Evolutionary conservation across 177 flowering plant species (phyloP).

Genomic region (Vitis hybrid): DNA sequence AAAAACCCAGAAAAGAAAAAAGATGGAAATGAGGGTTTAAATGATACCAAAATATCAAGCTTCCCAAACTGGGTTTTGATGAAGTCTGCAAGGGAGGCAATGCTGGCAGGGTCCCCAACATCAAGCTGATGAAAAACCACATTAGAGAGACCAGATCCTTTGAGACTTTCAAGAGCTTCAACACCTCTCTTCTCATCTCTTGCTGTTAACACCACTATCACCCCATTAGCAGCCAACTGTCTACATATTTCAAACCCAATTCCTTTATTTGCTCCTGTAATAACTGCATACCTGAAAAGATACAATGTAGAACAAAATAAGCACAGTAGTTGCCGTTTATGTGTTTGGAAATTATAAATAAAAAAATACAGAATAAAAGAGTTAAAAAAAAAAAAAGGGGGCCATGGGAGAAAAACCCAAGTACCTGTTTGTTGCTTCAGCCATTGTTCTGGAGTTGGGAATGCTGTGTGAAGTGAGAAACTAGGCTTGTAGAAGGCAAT

Average conservation of each 20-base stretch:
- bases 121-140: conserved; percentile 21
- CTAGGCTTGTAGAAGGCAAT: too few relatives aligned
- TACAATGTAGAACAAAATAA: background rate
- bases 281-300: too few relatives aligned
- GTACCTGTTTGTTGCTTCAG: background rate
- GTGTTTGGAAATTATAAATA: too few relatives aligned
- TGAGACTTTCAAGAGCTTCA: conserved; percentile 26
- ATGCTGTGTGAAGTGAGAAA: too few relatives aligned
- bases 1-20: too few relatives aligned
- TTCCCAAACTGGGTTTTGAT: conserved; percentile 32
- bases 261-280: background rate
- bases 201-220: background rate
- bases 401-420: too few relatives aligned
- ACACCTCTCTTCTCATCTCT: background rate
- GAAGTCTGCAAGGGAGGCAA: conserved; percentile 28
- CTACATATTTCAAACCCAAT: conserved; percentile 32
- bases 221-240: conserved; percentile 12
- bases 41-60: conserved; percentile 36
- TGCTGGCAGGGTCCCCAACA: conserved; percentile 23
- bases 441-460: background rate
- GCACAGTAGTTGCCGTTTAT: background rate
- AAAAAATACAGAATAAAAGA: too few relatives aligned
- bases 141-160: conserved; percentile 9
- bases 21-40: background rate
- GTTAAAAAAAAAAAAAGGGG: too few relatives aligned